Evolutionary conservation across 1,284 basidiomycete genomes (phyloP).

Genomic region (Malassezia sp.): DNA sequence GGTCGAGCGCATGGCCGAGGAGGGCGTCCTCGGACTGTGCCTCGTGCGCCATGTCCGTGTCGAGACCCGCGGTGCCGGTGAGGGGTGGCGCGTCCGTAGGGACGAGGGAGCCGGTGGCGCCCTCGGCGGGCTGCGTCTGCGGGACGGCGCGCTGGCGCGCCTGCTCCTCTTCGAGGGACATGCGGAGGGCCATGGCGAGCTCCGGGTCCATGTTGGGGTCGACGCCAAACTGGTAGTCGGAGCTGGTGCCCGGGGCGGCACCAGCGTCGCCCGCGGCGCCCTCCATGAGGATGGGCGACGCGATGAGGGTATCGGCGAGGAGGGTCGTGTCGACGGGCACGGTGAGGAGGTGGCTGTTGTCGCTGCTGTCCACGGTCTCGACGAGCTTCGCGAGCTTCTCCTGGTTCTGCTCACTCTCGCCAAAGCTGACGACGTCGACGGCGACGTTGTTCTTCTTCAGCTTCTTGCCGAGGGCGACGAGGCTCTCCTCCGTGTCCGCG

Average conservation of each 20-base stretch:
- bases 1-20: constrained; percentile 32
- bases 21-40: constrained; percentile 35
- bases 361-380: constrained; percentile 62
- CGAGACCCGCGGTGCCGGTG: constrained; percentile 23
- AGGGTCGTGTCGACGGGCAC: constrained; percentile 61
- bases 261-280: constrained; percentile 53
- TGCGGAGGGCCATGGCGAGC: constrained; percentile 89
- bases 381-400: constrained; percentile 63
- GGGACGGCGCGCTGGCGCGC: constrained; percentile 57
- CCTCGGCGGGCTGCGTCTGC: constrained; percentile 18
- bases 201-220: constrained; percentile 93
- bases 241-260: constrained; percentile 48
- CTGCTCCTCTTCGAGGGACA: constrained; percentile 94
- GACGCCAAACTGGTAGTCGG: constrained; percentile 48
- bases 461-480: constrained; percentile 77
- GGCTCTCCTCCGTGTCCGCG: constrained; percentile 25
- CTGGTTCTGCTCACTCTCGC: constrained; percentile 52
- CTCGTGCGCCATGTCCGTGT: constrained; percentile 22
- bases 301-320: constrained; percentile 69
- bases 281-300: constrained; percentile 72
- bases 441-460: constrained; percentile 99
- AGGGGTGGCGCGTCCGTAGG: constrained; percentile 32
- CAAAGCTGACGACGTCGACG: constrained; percentile 74
- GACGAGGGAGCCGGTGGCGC: constrained; percentile 34
- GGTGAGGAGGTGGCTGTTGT: constrained; percentile 70